These are phyloP conservation scores for Scedosporium minutisporum DNA, from an alignment of 2,329 filamentous ascomycete species.

Conservation along the genomic window DNA sequence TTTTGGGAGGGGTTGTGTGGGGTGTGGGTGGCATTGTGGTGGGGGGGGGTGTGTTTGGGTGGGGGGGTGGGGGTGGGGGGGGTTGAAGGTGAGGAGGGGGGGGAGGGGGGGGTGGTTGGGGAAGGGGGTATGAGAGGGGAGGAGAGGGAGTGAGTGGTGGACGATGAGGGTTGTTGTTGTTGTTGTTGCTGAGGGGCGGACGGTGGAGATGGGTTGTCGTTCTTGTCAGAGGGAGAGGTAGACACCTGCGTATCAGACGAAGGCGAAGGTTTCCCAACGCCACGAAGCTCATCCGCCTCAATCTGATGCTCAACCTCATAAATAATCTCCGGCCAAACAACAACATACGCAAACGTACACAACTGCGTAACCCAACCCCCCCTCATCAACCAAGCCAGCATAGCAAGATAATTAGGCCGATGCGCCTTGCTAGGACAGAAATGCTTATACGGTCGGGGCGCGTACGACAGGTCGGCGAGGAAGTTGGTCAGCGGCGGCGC, in stretches of 20 bases:
- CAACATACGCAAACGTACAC: slow-evolving; percentile 81
- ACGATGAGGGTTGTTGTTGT: not conserved
- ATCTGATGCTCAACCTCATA: slow-evolving; percentile 67
- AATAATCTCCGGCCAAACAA: slow-evolving; percentile 74
- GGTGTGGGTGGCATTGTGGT: too few relatives aligned
- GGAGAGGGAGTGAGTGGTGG: slow-evolving; percentile 6
- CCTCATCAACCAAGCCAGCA: slow-evolving; percentile 86
- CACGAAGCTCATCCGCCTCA: slow-evolving; percentile 51
- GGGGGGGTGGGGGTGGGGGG: slow-evolving; percentile 42
- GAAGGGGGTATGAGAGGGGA: slow-evolving; percentile 13
- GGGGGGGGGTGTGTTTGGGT: too few relatives aligned
- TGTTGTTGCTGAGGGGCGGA: too few relatives aligned
- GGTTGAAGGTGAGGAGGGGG: slow-evolving; percentile 14
- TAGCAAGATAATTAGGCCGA: slow-evolving; percentile 77
- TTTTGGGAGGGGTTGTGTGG: too few relatives aligned
- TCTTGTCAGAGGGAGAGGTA: slow-evolving; percentile 2
- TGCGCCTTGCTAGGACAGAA: slow-evolving; percentile 84
- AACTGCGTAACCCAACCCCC: slow-evolving; percentile 91
- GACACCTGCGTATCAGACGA: slow-evolving; percentile 10
- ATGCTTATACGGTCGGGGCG: slow-evolving; percentile 71
- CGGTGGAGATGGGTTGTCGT: slow-evolving; percentile 1
- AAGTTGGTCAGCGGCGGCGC: slow-evolving; percentile 78
- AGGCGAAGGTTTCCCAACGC: slow-evolving; percentile 2
- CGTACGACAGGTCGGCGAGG: slow-evolving; percentile 70
- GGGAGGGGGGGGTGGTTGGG: slow-evolving; percentile 8